Base-by-base conservation (phyloP, 306 rosid species). In the Senna tora region DNA sequence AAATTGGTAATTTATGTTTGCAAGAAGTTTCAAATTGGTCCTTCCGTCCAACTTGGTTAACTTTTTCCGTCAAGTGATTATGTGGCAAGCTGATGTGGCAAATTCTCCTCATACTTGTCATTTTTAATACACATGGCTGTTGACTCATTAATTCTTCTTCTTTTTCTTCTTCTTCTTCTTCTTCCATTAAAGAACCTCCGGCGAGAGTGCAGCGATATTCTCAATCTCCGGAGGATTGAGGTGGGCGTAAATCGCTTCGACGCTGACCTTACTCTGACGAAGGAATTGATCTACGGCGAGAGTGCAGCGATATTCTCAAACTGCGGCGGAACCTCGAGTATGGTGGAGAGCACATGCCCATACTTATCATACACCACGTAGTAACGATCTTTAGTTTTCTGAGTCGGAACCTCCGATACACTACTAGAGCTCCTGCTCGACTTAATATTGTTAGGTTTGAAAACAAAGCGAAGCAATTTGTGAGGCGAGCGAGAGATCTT, bases 401-500 rank as follows among this genome's bases (percentile, higher is more conserved):
- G 30, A 50, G 14, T 85, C 3, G 64, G 36, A 17, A 60, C 65
- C n/a, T 81, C 72, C 22, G 79, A 77, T 17, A 82, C 46, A 0
- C 14, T 15, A 9, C 6, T 51, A n/a, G n/a, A n/a, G 20, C 5
- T 52, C 12, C 52, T 14, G 25, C n/a, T 36, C 2, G 49, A 4
- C 17, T 34, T 60, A 16, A 16, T 17, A 0, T 61, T 36, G 2
- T 80, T 67, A 25, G 76, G 43, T 76, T 83, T 82, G 84, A 93
- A 93, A 58, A 93, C 66, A 1, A 88, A 84, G 13, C 98, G 87
- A 53, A 93, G 76, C 4, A 93, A 58, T n/a, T 77, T 93, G 19
- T 78, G 82, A n/a, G 91, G 64, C 7, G 96, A 85, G 9, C 89
- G 92, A 36, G 94, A 85, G 43, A 92, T 47, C 69, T 82, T 92